These are phyloP conservation scores for Solanum gracilifrons DNA, from an alignment of 257 asterid genomes.

Conservation along the genomic window DNA sequence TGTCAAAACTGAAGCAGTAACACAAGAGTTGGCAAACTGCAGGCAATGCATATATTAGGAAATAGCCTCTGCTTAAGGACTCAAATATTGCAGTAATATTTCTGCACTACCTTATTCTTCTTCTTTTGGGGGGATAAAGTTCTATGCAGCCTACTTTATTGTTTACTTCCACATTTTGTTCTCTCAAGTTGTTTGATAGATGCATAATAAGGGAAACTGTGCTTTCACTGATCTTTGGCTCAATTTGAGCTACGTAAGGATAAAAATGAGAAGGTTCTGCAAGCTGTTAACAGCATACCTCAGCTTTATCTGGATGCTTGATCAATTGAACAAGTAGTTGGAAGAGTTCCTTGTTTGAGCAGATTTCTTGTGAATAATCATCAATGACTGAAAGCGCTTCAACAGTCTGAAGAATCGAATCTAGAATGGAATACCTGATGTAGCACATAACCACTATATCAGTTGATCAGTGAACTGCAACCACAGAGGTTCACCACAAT, in stretches of 20 bases:
- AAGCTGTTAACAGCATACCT: constrained; percentile 33
- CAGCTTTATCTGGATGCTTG: constrained; percentile 65
- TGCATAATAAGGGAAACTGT: background rate
- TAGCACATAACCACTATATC: background rate
- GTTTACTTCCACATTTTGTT: background rate
- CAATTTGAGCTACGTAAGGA: background rate
- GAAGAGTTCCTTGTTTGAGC: constrained; percentile 42
- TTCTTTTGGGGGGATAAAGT: background rate
- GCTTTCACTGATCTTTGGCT: background rate
- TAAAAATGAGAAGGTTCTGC: background rate
- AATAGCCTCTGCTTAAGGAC: background rate
- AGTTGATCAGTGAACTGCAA: background rate
- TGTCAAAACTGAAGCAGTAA: constrained; percentile 63
- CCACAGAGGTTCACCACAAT: background rate
- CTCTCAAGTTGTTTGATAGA: constrained; percentile 1
- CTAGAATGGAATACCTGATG: constrained; percentile 59
- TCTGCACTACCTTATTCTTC: background rate
- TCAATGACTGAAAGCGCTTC: constrained; percentile 71
- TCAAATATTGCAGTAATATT: background rate
- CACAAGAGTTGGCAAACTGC: constrained; percentile 73
- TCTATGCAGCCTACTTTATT: background rate
- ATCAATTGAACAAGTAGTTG: constrained; percentile 47
- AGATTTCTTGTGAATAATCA: constrained; percentile 46
- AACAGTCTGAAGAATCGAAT: constrained; percentile 62
- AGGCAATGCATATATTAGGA: constrained; percentile 1